Conservation (phyloP, 495 filamentous ascomycete species). For the Polyplosphaeria fusca region DNA sequence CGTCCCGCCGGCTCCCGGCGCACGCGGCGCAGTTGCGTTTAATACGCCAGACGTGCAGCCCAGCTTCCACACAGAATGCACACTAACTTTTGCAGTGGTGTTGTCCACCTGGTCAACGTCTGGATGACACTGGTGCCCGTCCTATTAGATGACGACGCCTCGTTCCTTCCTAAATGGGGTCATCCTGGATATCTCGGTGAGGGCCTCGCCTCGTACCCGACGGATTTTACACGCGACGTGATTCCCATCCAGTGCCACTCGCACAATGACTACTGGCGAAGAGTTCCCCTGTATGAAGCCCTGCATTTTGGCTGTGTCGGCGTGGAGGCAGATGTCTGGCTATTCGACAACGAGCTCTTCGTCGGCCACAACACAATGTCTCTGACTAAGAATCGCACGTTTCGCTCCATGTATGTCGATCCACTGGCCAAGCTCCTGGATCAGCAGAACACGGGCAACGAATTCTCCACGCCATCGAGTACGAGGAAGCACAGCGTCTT, state of each 20-base stretch:
- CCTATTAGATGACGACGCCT: conserved; percentile 56
- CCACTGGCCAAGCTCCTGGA: conserved; percentile 39
- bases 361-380: conserved; percentile 39
- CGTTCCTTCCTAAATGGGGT: conserved; percentile 53
- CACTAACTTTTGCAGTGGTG: conserved; percentile 27
- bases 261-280: conserved; percentile 91
- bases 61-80: neutral
- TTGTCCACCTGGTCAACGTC: conserved; percentile 48
- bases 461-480: neutral
- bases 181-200: conserved; percentile 48
- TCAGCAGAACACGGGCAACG: conserved; percentile 30
- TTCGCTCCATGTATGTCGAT: conserved; percentile 39
- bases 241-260: conserved; percentile 68
- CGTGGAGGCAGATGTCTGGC: conserved; percentile 88
- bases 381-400: conserved; percentile 37
- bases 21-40: conserved; percentile 4
- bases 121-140: conserved; percentile 50
- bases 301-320: conserved; percentile 66
- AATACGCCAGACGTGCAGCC: too few species aligned
- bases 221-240: conserved; percentile 71
- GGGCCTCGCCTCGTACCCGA: conserved; percentile 62
- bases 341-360: conserved; percentile 53
- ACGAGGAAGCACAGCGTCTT: conserved; percentile 35
- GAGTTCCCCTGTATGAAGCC: conserved; percentile 65
- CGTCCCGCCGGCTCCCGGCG: conserved; percentile 3